phyloP scores from a whole-genome alignment of 345 rosid genomes.

The Melaleuca quinquenervia region DNA sequence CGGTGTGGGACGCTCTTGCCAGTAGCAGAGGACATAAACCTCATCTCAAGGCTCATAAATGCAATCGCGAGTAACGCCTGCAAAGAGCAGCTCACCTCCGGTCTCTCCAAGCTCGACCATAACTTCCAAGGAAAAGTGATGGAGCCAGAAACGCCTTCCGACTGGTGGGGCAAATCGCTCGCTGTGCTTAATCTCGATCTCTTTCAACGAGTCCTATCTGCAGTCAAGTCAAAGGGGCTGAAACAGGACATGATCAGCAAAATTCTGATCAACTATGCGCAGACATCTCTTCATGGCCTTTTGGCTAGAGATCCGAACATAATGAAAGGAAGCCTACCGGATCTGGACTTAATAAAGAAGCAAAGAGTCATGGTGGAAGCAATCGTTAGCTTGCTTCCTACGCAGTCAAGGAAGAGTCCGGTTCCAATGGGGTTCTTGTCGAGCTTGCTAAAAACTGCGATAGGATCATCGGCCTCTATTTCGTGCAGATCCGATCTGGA shows the following conservation, averaged over 20 bases:
- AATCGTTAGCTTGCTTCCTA: conserved; percentile 62
- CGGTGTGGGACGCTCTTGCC: conserved; percentile 70
- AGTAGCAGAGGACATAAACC: conserved; percentile 63
- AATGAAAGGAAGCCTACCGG: conserved; percentile 45
- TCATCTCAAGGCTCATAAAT: conserved; percentile 54
- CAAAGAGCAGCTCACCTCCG: conserved; percentile 95
- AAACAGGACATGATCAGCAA: conserved; percentile 94
- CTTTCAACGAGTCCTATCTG: conserved; percentile 74
- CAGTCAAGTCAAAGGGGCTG: conserved; percentile 83
- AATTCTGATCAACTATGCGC: conserved; percentile 73
- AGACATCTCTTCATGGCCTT: conserved; percentile 70
- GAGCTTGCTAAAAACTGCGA: conserved; percentile 69
- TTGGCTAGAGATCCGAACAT: conserved; percentile 45
- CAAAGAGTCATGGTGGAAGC: conserved; percentile 72
- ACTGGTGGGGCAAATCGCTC: conserved; percentile 95
- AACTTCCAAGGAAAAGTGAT: conserved; percentile 32
- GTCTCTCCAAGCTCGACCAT: conserved; percentile 78
- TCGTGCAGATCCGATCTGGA: conserved; percentile 80
- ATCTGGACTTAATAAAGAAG: conserved; percentile 62
- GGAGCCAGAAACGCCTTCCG: conserved; percentile 67
- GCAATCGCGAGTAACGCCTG: conserved; percentile 80
- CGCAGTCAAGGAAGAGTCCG: conserved; percentile 79
- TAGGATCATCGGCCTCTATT: conserved; percentile 52
- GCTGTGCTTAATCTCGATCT: conserved; percentile 59
- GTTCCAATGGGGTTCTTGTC: conserved; percentile 94